phyloP scores from a whole-genome alignment of 768 basidiomycete genomes.

The Naganishia friedmannii region DNA sequence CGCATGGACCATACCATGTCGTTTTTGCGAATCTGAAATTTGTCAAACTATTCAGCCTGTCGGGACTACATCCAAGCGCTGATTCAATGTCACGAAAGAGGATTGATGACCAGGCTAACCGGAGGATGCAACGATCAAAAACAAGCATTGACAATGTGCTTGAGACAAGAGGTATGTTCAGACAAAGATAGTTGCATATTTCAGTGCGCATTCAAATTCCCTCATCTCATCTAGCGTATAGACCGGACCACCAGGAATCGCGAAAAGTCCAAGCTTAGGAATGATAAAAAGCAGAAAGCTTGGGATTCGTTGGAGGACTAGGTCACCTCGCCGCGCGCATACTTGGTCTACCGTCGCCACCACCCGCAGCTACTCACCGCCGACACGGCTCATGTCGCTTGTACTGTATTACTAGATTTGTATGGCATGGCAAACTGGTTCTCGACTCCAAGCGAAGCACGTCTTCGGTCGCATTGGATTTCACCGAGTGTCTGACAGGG shows the following conservation, averaged over 20 bases:
- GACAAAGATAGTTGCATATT: too few relatives aligned
- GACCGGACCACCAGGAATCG: constrained; percentile 45
- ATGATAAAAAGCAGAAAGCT: constrained; percentile 44
- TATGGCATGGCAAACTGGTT: background rate
- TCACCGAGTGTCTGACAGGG: too few relatives aligned
- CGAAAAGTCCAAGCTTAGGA: constrained; percentile 42
- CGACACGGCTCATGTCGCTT: background rate
- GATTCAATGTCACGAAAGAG: constrained; percentile 46
- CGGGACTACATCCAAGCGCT: constrained; percentile 47
- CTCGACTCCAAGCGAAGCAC: too few relatives aligned
- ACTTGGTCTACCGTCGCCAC: background rate
- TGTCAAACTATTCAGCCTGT: constrained; percentile 35
- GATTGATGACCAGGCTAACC: constrained; percentile 36
- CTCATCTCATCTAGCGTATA: constrained; percentile 35
- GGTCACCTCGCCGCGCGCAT: too few relatives aligned
- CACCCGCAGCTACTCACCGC: background rate
- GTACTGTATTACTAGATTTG: constrained; percentile 3
- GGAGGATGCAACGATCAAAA: constrained; percentile 47
- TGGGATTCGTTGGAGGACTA: constrained; percentile 40
- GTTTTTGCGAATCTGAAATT: background rate
- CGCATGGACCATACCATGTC: background rate
- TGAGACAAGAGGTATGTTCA: constrained; percentile 45
- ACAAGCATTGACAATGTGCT: constrained; percentile 40
- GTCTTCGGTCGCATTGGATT: too few relatives aligned
- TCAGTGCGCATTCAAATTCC: background rate